Conservation (phyloP, 2,329 filamentous ascomycete species). For the Sclerotinia sclerotiorum region DNA sequence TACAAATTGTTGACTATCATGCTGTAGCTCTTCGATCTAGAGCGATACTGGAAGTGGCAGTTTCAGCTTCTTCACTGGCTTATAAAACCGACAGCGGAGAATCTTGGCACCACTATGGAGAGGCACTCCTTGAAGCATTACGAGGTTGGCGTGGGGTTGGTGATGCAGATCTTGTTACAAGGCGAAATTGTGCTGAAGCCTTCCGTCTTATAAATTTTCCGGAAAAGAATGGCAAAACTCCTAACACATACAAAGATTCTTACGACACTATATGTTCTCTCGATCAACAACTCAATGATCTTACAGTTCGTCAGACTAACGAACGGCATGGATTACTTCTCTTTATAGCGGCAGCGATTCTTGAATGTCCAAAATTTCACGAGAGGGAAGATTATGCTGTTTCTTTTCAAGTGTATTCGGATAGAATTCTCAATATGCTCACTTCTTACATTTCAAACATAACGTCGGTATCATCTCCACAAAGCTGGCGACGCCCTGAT, state of each 20-base stretch:
- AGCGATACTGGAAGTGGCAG: conserved; percentile 75
- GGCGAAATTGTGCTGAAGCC: conserved; percentile 68
- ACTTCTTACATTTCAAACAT: conserved; percentile 5
- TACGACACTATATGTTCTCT: conserved; percentile 20
- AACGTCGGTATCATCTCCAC: background rate
- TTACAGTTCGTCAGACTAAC: conserved; percentile 58
- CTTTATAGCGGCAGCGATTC: conserved; percentile 50
- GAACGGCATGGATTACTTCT: conserved; percentile 68
- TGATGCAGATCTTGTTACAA: conserved; percentile 71
- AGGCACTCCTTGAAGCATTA: conserved; percentile 67
- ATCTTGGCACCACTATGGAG: conserved; percentile 48
- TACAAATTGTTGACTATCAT: conserved; percentile 91
- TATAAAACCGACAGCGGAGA: conserved; percentile 46
- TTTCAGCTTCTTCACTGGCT: conserved; percentile 65
- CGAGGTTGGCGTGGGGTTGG: conserved; percentile 87
- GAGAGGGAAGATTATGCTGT: background rate
- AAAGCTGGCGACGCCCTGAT: conserved; percentile 40
- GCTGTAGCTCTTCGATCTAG: conserved; percentile 83
- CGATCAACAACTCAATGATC: conserved; percentile 20
- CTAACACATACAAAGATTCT: background rate
- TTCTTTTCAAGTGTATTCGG: background rate
- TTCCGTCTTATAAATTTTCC: conserved; percentile 44
- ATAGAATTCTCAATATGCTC: background rate
- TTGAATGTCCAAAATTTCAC: background rate
- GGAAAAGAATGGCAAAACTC: background rate